Evolutionary conservation across 2,329 filamentous ascomycete species (phyloP).

Genomic region (Phialophora verrucosa): DNA sequence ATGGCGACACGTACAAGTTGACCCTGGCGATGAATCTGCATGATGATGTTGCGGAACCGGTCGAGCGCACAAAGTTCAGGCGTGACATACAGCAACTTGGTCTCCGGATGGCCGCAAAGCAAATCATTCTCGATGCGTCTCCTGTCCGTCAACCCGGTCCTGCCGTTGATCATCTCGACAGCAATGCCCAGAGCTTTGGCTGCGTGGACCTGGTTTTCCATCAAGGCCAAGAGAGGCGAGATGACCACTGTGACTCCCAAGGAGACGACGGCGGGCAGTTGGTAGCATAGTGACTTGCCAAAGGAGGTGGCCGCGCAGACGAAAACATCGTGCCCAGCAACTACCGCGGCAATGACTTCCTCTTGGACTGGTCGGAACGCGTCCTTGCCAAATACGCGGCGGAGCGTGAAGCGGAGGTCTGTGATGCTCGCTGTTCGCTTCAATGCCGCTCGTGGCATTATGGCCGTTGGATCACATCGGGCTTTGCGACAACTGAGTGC

Average conservation of each 20-base stretch:
- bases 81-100: slow-evolving; percentile 86
- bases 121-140: slow-evolving; percentile 77
- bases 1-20: slow-evolving; percentile 88
- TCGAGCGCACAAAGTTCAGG: slow-evolving; percentile 83
- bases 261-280: slow-evolving; percentile 85
- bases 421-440: slow-evolving; percentile 35
- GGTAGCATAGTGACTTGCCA: slow-evolving; percentile 92
- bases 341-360: slow-evolving; percentile 81
- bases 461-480: background rate
- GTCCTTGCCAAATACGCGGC: slow-evolving; percentile 73
- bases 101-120: slow-evolving; percentile 83
- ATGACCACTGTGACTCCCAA: slow-evolving; percentile 89
- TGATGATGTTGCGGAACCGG: slow-evolving; percentile 75
- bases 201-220: slow-evolving; percentile 93
- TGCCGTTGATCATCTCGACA: slow-evolving; percentile 86
- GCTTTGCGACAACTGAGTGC: background rate
- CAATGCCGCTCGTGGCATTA: slow-evolving; percentile 20
- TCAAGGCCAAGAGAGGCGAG: slow-evolving; percentile 84
- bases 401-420: slow-evolving; percentile 76
- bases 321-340: slow-evolving; percentile 87
- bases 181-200: slow-evolving; percentile 75
- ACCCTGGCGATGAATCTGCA: slow-evolving; percentile 75
- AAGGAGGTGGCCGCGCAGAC: slow-evolving; percentile 78
- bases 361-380: slow-evolving; percentile 83
- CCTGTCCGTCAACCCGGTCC: slow-evolving; percentile 69